Evolutionary conservation across 768 basidiomycete genomes (phyloP).

Genomic region (Suillus discolor): DNA sequence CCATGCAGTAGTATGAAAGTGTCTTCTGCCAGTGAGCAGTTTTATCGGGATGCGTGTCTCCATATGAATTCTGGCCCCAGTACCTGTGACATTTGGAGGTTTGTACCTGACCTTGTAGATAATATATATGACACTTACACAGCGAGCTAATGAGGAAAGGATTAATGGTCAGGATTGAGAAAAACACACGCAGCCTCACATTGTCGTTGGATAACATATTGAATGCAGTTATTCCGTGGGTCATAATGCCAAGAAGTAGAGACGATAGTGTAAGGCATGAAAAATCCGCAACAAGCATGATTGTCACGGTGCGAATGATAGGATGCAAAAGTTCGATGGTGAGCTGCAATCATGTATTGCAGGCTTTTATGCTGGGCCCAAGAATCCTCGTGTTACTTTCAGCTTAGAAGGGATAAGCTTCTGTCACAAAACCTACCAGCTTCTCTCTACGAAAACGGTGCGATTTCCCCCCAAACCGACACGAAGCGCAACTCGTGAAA

Average conservation of each 20-base stretch:
- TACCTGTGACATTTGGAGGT: conserved; percentile 22
- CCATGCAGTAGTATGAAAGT: conserved; percentile 36
- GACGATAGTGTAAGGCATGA: not conserved
- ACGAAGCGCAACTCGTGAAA: not conserved
- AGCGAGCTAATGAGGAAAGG: conserved; percentile 18
- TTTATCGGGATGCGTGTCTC: conserved; percentile 44
- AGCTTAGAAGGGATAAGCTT: not conserved
- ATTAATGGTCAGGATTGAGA: not conserved
- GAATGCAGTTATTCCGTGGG: conserved; percentile 16
- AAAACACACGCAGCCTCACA: conserved; percentile 15
- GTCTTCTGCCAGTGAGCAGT: conserved; percentile 34
- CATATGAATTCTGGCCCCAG: conserved; percentile 67
- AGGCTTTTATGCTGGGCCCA: not conserved
- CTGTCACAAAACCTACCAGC: not conserved
- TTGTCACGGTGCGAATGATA: not conserved
- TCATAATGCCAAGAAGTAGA: not conserved
- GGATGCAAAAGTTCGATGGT: not conserved
- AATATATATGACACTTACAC: conserved; percentile 20
- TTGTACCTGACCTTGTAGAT: not conserved
- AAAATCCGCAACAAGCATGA: not conserved
- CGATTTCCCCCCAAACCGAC: not conserved
- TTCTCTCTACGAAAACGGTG: not conserved
- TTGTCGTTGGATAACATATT: conserved; percentile 28
- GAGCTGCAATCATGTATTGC: not conserved
- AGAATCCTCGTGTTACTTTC: not conserved